Conservation (phyloP, 176 grass and related monocot genomes). For the Aegilops longissima region DNA sequence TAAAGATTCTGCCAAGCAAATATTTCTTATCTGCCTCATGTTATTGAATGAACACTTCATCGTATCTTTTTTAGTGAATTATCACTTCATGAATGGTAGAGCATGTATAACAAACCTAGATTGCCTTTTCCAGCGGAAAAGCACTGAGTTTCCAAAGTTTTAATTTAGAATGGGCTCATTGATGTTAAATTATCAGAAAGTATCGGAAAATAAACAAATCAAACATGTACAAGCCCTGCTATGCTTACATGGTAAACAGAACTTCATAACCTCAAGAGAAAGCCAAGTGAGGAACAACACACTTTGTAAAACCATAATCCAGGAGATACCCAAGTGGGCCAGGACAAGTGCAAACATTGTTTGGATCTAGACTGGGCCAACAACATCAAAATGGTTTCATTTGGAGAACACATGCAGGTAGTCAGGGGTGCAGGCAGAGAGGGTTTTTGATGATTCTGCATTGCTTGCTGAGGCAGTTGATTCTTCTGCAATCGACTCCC, state of each 20-base stretch:
- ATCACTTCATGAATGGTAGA: too few relatives aligned
- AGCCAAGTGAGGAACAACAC: not conserved
- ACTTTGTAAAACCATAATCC: not conserved
- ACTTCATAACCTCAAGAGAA: not conserved
- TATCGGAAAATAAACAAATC: not conserved
- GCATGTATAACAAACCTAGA: not conserved
- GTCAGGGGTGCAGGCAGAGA: too few relatives aligned
- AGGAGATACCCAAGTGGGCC: not conserved
- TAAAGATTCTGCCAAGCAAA: not conserved
- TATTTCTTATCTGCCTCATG: not conserved
- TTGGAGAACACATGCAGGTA: too few relatives aligned
- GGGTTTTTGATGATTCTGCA: too few relatives aligned
- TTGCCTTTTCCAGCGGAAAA: not conserved
- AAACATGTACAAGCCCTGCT: too few relatives aligned
- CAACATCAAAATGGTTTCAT: too few relatives aligned
- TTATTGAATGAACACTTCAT: too few relatives aligned
- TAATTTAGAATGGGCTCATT: not conserved
- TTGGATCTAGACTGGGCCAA: too few relatives aligned
- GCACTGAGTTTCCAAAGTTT: not conserved
- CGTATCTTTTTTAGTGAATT: too few relatives aligned
- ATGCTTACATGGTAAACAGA: not conserved
- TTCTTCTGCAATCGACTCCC: not conserved
- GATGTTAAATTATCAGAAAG: not conserved
- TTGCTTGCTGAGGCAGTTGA: not conserved
- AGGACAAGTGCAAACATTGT: too few relatives aligned